phyloP scores from a whole-genome alignment of 1,284 basidiomycete genomes.

The Tremellales sp. region DNA sequence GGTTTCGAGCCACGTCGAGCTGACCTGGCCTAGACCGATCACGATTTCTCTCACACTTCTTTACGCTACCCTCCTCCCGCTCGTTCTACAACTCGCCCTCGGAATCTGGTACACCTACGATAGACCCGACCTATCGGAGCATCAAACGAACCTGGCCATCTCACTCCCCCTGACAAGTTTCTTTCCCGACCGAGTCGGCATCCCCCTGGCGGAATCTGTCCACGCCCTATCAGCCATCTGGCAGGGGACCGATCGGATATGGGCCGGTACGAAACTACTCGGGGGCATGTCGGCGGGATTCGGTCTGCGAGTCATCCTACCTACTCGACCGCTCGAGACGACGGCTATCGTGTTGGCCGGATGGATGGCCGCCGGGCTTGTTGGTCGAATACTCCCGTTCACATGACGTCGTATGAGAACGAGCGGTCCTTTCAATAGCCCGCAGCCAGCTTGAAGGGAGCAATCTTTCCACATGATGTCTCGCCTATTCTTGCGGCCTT shows the following conservation, averaged over 20 bases:
- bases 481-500: no score
- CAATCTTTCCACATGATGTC: no score
- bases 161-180: not conserved
- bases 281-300: conserved; percentile 79
- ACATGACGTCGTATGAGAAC: not conserved
- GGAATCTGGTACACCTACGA: conserved; percentile 68
- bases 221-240: conserved; percentile 39
- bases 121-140: conserved; percentile 27
- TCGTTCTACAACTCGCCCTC: conserved; percentile 75
- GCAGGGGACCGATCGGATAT: conserved; percentile 60
- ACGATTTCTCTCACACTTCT: conserved; percentile 74
- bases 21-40: conserved; percentile 47
- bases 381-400: conserved; percentile 53
- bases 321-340: conserved; percentile 62
- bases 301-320: conserved; percentile 53
- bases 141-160: conserved; percentile 15
- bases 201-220: not conserved
- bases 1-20: not conserved
- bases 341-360: conserved; percentile 70
- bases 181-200: not conserved
- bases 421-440: no score
- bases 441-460: no score
- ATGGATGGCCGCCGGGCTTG: conserved; percentile 67
- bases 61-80: conserved; percentile 81
- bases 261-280: conserved; percentile 76